These are phyloP conservation scores for Ganoderma multipileum DNA, from an alignment of 1,284 basidiomycete genomes.

Conservation along the genomic window DNA sequence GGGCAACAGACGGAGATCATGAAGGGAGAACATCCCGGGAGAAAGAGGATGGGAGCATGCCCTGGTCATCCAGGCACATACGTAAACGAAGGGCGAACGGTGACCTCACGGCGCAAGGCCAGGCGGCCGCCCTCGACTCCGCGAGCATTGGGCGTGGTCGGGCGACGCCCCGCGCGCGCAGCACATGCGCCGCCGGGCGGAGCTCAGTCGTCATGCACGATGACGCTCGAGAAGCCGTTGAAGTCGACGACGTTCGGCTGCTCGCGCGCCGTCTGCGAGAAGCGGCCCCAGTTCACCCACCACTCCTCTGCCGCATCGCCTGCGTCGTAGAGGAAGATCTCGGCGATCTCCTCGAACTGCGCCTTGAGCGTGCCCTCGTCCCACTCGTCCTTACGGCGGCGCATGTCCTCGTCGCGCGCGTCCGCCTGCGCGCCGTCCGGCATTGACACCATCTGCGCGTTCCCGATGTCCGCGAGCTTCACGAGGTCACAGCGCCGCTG, in stretches of 20 bases:
- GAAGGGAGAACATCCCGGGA: background rate
- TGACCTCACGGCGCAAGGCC: background rate
- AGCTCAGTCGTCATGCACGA: conserved; percentile 3
- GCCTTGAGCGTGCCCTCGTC: conserved; percentile 37
- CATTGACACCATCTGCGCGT: conserved; percentile 44
- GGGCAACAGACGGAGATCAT: background rate
- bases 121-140: background rate
- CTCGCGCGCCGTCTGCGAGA: conserved; percentile 25
- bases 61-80: background rate
- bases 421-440: conserved; percentile 49
- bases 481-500: conserved; percentile 47
- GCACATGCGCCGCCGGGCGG: background rate
- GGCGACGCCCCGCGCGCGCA: background rate
- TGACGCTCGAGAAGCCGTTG: conserved; percentile 9
- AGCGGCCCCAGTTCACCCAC: conserved; percentile 46
- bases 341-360: conserved; percentile 37
- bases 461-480: conserved; percentile 44
- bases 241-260: conserved; percentile 8
- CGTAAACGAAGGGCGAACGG: conserved; percentile 1
- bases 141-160: background rate
- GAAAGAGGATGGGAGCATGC: background rate
- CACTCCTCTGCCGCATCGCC: conserved; percentile 45
- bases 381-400: conserved; percentile 31
- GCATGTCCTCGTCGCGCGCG: conserved; percentile 47
- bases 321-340: conserved; percentile 42